Conservation (phyloP, 2,329 filamentous ascomycete genomes). For the Massarina eburnea region DNA sequence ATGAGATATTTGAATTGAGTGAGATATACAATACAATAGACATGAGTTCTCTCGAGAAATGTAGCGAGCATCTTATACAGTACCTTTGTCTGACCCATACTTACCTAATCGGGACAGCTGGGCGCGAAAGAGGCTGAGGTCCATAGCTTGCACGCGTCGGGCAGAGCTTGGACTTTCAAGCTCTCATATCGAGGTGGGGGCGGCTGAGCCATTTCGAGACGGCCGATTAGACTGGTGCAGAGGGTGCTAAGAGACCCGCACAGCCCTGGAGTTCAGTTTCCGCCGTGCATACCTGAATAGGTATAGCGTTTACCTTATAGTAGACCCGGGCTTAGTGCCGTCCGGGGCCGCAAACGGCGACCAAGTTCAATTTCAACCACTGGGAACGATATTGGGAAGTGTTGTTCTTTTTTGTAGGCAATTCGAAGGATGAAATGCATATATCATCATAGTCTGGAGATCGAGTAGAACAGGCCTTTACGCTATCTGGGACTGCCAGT, state of each 20-base stretch:
- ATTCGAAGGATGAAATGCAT: no score
- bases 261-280: slow-evolving; percentile 1
- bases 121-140: slow-evolving; percentile 6
- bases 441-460: no score
- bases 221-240: background rate
- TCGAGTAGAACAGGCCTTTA: no score
- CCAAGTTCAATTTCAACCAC: no score
- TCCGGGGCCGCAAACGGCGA: background rate
- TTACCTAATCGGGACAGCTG: slow-evolving; percentile 8
- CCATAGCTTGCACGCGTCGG: slow-evolving; percentile 5
- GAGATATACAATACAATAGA: background rate
- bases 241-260: slow-evolving; percentile 1
- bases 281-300: slow-evolving; percentile 13
- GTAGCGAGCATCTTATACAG: slow-evolving; percentile 7
- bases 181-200: no score
- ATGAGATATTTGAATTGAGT: background rate
- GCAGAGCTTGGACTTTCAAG: no score
- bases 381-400: no score
- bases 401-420: no score
- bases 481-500: no score
- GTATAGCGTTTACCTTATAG: slow-evolving; percentile 6
- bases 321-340: background rate
- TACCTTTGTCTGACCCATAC: background rate
- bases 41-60: background rate
- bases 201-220: background rate